These are phyloP conservation scores for Allomyces arbusculus DNA, from an alignment of 192 early-diverging fungal species.

Conservation along the genomic window DNA sequence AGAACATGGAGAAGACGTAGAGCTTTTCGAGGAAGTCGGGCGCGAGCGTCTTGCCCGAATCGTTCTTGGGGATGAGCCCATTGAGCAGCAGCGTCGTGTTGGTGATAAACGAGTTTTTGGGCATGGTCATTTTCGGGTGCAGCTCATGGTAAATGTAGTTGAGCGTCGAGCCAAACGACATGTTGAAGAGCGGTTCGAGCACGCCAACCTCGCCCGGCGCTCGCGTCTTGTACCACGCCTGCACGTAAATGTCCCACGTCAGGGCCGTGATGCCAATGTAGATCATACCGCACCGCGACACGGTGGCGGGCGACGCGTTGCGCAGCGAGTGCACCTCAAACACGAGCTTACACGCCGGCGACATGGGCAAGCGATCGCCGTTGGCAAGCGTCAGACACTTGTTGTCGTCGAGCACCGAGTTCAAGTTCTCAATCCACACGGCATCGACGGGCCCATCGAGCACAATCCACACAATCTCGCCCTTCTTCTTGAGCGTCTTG, in stretches of 20 bases:
- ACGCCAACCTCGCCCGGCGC: conserved; percentile 54
- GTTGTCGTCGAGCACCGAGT: conserved; percentile 95
- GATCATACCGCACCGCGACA: conserved; percentile 99
- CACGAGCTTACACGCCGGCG: conserved; percentile 88
- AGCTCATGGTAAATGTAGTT: conserved; percentile 34
- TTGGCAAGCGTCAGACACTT: conserved; percentile 89
- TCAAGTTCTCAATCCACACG: conserved; percentile 99
- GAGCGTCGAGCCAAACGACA: conserved; percentile 18
- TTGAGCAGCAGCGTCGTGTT: conserved; percentile 44
- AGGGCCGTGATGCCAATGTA: conserved; percentile 93
- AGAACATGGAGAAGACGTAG: conserved; percentile 57
- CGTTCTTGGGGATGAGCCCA: conserved; percentile 49
- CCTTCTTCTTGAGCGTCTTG: conserved; percentile 88
- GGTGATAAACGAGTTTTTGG: conserved; percentile 49
- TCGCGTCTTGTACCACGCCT: conserved; percentile 63
- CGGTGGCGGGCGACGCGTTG: conserved; percentile 93
- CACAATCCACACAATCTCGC: conserved; percentile 92
- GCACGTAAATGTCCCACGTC: conserved; percentile 48
- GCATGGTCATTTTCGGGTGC: conserved; percentile 49
- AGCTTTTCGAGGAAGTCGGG: conserved; percentile 95
- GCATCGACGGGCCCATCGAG: conserved; percentile 99
- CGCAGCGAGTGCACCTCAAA: conserved; percentile 98
- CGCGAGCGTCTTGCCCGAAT: conserved; percentile 33
- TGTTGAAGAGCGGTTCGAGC: conserved; percentile 31
- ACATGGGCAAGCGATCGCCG: conserved; percentile 86